These are phyloP conservation scores for Strobilomyces dryophilus DNA, from an alignment of 768 basidiomycete species.

Conservation along the genomic window DNA sequence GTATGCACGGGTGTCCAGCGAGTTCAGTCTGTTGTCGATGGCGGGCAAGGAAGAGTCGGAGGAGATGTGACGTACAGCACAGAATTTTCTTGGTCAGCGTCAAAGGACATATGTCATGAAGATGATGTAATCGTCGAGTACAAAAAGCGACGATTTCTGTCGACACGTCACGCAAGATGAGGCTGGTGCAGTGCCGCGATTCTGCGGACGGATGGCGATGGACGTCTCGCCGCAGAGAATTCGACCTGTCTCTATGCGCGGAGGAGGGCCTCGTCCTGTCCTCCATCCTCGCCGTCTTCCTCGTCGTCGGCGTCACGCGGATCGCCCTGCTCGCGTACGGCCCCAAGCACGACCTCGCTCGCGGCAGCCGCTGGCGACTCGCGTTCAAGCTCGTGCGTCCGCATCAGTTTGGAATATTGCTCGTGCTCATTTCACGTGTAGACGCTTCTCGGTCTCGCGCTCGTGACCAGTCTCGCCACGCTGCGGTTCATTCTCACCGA, in stretches of 20 bases:
- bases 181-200: constrained; percentile 41
- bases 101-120: no score
- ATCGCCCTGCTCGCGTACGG: constrained; percentile 29
- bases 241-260: constrained; percentile 80
- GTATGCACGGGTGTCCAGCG: constrained; percentile 11
- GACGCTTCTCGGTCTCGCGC: constrained; percentile 46
- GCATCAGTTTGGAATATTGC: background rate
- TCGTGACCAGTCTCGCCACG: constrained; percentile 42
- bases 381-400: constrained; percentile 62
- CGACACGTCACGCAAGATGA: constrained; percentile 27
- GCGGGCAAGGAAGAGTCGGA: background rate
- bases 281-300: constrained; percentile 41
- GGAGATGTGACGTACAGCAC: no score
- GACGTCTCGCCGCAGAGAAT: constrained; percentile 54
- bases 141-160: no score
- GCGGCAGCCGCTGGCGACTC: constrained; percentile 49
- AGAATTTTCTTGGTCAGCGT: no score
- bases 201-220: constrained; percentile 58
- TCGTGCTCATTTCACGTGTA: constrained; percentile 23
- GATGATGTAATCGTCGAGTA: no score
- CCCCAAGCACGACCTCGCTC: constrained; percentile 33
- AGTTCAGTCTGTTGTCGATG: constrained; percentile 15
- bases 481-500: constrained; percentile 37
- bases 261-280: constrained; percentile 71
- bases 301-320: constrained; percentile 40